phyloP scores from a whole-genome alignment of 2,329 filamentous ascomycete species.

The Fusarium azukiicola region DNA sequence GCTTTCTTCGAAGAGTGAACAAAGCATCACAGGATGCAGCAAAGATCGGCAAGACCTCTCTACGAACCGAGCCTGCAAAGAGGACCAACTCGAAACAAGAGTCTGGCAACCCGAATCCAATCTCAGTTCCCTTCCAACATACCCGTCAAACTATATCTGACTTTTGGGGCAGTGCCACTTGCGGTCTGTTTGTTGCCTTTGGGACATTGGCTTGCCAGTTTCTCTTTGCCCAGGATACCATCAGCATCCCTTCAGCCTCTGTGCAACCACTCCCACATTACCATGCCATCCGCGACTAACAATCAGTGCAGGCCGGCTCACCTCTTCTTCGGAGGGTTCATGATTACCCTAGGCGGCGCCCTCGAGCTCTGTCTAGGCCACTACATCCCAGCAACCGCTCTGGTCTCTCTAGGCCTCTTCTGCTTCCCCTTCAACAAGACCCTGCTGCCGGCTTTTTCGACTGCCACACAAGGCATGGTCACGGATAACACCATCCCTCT shows the following conservation, averaged over 20 bases:
- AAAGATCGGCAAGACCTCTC: background rate
- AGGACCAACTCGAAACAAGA: background rate
- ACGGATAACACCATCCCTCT: background rate
- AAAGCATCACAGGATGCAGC: background rate
- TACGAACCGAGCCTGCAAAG: background rate
- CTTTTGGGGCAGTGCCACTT: background rate
- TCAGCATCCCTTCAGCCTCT: background rate
- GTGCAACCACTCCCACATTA: background rate
- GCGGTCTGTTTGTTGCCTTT: conserved; percentile 15
- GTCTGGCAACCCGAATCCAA: background rate
- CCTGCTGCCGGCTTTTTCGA: background rate
- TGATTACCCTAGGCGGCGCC: conserved; percentile 16
- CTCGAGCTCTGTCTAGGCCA: conserved; percentile 23
- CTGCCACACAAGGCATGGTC: background rate
- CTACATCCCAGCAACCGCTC: background rate
- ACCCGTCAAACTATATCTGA: background rate
- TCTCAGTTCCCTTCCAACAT: background rate
- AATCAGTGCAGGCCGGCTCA: background rate
- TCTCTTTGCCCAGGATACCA: background rate
- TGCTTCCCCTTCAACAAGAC: conserved; percentile 20
- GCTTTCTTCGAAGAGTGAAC: background rate
- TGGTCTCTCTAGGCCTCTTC: conserved; percentile 9
- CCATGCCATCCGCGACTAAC: background rate
- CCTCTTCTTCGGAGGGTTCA: conserved; percentile 11
- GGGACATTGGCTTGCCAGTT: conserved; percentile 13